Evolutionary conservation across 1,284 basidiomycete genomes (phyloP).

Genomic region (Trichosporon ovoides): DNA sequence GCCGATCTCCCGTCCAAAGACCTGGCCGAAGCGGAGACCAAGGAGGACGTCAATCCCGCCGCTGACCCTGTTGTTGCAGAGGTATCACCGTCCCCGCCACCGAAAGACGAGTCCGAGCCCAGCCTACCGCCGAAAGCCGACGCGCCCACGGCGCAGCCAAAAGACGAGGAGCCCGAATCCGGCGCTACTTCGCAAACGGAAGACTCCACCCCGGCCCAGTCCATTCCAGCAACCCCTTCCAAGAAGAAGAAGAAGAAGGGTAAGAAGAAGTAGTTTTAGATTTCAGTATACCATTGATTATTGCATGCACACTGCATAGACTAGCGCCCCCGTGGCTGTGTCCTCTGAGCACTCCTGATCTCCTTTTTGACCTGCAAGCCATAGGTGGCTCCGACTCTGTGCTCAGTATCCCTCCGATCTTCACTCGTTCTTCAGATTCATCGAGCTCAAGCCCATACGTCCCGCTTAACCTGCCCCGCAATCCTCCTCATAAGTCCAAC

Average conservation of each 20-base stretch:
- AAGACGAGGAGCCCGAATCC: too few relatives aligned
- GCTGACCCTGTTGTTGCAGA: not conserved
- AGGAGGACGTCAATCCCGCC: not conserved
- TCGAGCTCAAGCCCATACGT: constrained; percentile 19
- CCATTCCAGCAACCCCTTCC: not conserved
- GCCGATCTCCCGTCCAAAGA: not conserved
- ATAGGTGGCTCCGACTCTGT: too few relatives aligned
- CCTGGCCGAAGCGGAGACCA: not conserved
- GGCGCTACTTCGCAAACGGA: not conserved
- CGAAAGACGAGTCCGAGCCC: constrained; percentile 1
- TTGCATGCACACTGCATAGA: constrained; percentile 5
- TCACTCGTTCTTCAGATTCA: not conserved
- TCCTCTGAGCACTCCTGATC: too few relatives aligned
- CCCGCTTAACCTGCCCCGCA: constrained; percentile 19
- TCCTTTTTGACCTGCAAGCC: too few relatives aligned
- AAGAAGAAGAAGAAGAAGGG: not conserved
- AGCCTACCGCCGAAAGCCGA: too few relatives aligned
- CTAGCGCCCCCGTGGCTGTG: too few relatives aligned
- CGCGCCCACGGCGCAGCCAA: too few relatives aligned
- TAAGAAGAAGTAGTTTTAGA: not conserved
- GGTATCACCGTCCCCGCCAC: not conserved
- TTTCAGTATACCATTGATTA: constrained; percentile 2
- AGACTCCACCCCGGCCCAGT: not conserved
- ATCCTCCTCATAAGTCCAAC: constrained; percentile 23
- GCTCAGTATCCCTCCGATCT: too few relatives aligned